A percentile compares a stretch with the other conserved stretches of the same genome.
These are phyloP conservation scores for Coniochaeta sp. DNA, from an alignment of 2,329 filamentous ascomycete species.

Conservation along the genomic window DNA sequence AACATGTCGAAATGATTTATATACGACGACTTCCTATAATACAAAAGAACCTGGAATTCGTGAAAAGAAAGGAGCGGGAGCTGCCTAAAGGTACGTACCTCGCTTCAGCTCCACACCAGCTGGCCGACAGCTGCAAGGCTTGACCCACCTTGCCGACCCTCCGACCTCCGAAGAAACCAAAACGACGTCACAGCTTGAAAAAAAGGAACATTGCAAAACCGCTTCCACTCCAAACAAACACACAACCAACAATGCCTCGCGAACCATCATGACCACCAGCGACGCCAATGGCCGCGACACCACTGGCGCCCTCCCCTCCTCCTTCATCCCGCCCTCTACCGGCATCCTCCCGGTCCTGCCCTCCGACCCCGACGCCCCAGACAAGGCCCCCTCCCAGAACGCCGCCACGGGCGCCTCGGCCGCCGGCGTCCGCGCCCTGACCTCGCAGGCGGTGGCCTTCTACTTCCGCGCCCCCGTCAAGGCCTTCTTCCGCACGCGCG, in stretches of 20 bases:
- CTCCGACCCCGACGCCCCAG: neutral
- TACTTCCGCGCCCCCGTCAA: constrained; percentile 90
- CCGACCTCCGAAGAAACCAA: neutral
- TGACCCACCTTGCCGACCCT: neutral
- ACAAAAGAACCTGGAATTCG: no score
- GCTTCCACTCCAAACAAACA: neutral
- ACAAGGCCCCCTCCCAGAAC: constrained; percentile 10
- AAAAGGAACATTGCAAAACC: neutral
- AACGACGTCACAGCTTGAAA: neutral
- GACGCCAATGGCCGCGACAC: constrained; percentile 1
- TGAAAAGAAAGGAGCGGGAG: no score
- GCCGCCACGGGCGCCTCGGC: constrained; percentile 70
- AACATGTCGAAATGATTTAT: no score
- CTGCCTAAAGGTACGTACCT: no score
- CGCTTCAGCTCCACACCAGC: neutral
- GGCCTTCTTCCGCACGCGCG: constrained; percentile 82
- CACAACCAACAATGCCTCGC: neutral
- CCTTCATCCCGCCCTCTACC: neutral
- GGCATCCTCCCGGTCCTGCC: neutral
- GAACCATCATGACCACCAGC: constrained; percentile 1
- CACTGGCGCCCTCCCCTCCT: neutral
- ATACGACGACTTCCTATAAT: no score
- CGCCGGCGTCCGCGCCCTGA: constrained; percentile 75
- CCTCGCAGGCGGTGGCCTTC: constrained; percentile 77
- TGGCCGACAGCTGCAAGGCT: neutral